Evolutionary conservation across 192 early-diverging fungal genomes (phyloP).

Genomic region (Coemansia sp.): DNA sequence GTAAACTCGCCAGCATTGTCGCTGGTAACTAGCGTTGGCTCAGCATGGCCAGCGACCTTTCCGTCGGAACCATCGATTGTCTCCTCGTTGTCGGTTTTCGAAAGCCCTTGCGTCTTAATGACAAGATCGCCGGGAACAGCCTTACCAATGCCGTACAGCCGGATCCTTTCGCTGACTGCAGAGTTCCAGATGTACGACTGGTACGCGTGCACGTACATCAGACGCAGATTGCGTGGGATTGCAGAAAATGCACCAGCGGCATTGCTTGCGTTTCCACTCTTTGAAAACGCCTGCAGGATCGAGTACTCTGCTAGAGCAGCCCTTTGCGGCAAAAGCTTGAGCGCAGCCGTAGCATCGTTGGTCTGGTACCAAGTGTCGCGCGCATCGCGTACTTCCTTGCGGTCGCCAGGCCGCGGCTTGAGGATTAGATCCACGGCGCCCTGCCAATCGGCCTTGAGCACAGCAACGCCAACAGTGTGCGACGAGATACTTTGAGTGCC

Average conservation of each 20-base stretch:
- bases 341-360: constrained; percentile 60
- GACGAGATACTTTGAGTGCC: constrained; percentile 82
- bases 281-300: constrained; percentile 62
- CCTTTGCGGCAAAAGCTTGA: constrained; percentile 64
- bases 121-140: constrained; percentile 89
- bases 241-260: constrained; percentile 63
- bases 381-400: constrained; percentile 61
- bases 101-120: constrained; percentile 23
- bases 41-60: constrained; percentile 17
- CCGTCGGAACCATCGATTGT: constrained; percentile 25
- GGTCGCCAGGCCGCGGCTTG: constrained; percentile 76
- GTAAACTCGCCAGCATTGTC: constrained; percentile 69
- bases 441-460: constrained; percentile 72
- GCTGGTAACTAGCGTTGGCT: constrained; percentile 61
- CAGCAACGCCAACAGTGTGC: constrained; percentile 72
- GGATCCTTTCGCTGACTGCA: constrained; percentile 72
- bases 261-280: constrained; percentile 48
- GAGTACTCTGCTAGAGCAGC: constrained; percentile 70
- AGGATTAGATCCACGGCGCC: constrained; percentile 78
- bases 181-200: constrained; percentile 95
- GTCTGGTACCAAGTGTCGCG: constrained; percentile 66
- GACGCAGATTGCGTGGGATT: constrained; percentile 79
- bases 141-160: constrained; percentile 60
- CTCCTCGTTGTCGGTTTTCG: constrained; percentile 20
- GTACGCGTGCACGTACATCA: constrained; percentile 96